Evolutionary conservation across 176 grass and related monocot species (phyloP), one percentile per base, ranked within the genome.

Genomic region (Saccharum spontaneum): DNA sequence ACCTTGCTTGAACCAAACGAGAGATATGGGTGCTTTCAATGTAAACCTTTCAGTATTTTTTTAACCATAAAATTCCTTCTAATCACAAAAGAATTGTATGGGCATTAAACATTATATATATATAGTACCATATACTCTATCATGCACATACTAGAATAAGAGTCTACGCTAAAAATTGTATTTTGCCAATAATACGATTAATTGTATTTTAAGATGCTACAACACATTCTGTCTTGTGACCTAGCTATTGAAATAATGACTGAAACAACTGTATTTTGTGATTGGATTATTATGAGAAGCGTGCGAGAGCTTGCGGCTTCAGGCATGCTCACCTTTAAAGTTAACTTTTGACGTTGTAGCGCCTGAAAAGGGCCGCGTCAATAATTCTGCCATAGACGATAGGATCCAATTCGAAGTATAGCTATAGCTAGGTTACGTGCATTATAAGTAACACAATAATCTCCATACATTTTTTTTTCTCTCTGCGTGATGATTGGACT

Each of bases 331-430:
- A 17, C 61, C 34, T 39, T 77, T 67, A 5, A 39, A 84, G 67
- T 54, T 76, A 87, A 61, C 38, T 70, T 79, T 82, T 76, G 79
- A 82, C 63, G 20, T 82, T 77, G 22, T 70, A 20, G 40, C 41
- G 26, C 31, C 15, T 77, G 31, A 26, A 82, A 60, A 43, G 72
- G 16, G 17, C 3, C 48, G 61, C 62, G 18, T 24, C 46, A 81
- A 67, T 33, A 39, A 75, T 69, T 86, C 2, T 8, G 6, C 1
- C 63, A 38, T 65, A 54, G 45, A 33, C 44, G 31, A 49, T 72
- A 8, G 22, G 36, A 81, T 52, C 34, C 18, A 76, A 76, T 36
- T 55, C 34, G 48, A 75, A 15, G 63, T 50, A 69, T 50, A 69
- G 18, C 78, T 52, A 5, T 22, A 28, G 28, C 28, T 28, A 62